Conservation (phyloP, 768 basidiomycete species). For the Sistotremastrum niveocremeum region DNA sequence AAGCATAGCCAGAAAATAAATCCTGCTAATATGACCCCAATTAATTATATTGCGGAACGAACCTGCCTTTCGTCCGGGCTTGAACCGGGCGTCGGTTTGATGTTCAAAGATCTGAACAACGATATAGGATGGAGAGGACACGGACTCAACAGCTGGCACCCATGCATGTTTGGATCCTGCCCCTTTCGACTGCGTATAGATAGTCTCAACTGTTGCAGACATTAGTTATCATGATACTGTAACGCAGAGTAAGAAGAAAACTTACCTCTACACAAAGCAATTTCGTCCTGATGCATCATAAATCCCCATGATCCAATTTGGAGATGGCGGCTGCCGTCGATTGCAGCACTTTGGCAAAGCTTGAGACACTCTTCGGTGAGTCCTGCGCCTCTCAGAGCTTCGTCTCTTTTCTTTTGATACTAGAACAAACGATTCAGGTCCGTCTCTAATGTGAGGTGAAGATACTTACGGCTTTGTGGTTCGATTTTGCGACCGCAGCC, state of each 20-base stretch:
- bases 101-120: constrained; percentile 12
- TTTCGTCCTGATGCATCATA: background rate
- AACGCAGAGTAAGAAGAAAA: background rate
- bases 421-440: too few relatives aligned
- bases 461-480: constrained; percentile 1
- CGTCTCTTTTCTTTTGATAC: constrained; percentile 1
- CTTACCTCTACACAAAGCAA: constrained; percentile 5
- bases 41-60: too few relatives aligned
- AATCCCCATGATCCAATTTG: constrained; percentile 5
- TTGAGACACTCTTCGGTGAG: background rate
- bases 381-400: background rate
- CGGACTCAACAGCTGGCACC: constrained; percentile 5
- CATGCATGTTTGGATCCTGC: constrained; percentile 11
- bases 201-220: constrained; percentile 3
- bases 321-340: constrained; percentile 4
- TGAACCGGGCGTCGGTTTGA: too few relatives aligned
- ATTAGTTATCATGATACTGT: background rate
- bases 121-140: constrained; percentile 10
- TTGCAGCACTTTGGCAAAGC: constrained; percentile 1
- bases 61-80: too few relatives aligned
- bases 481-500: constrained; percentile 3
- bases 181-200: constrained; percentile 9
- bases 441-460: too few relatives aligned
- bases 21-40: too few relatives aligned
- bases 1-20: too few relatives aligned